A percentile compares a stretch with the other conserved stretches of the same genome.
Conservation (phyloP, 495 filamentous ascomycete species). For the Amorphotheca resinae region DNA sequence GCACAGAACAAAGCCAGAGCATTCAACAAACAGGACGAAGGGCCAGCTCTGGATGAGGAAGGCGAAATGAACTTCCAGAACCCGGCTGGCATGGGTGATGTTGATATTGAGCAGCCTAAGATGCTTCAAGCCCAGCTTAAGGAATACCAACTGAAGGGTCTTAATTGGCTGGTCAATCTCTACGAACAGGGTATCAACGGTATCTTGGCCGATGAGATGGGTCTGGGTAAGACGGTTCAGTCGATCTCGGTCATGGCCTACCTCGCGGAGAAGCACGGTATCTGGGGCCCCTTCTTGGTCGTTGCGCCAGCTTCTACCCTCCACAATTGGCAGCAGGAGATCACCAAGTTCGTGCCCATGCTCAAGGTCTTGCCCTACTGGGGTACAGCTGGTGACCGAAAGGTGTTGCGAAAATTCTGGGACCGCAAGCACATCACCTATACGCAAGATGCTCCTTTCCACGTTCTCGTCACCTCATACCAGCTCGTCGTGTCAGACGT, state of each 20-base stretch:
- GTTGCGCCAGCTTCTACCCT: slow-evolving; percentile 92
- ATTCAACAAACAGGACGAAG: slow-evolving; percentile 63
- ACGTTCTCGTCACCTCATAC: slow-evolving; percentile 93
- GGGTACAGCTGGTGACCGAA: slow-evolving; percentile 89
- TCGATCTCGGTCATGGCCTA: slow-evolving; percentile 99
- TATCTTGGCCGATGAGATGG: slow-evolving; percentile 98
- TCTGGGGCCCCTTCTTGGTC: slow-evolving; percentile 97
- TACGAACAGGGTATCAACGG: slow-evolving; percentile 99
- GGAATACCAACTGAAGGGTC: slow-evolving; percentile 95
- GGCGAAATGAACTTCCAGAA: slow-evolving; percentile 99
- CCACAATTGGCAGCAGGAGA: slow-evolving; percentile 99
- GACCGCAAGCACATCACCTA: slow-evolving; percentile 96
- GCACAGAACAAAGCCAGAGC: slow-evolving; percentile 85
- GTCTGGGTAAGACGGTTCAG: slow-evolving; percentile 96
- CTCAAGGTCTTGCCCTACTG: slow-evolving; percentile 95
- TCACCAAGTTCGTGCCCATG: slow-evolving; percentile 80
- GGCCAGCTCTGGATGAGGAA: slow-evolving; percentile 54
- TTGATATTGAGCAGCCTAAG: slow-evolving; percentile 88
- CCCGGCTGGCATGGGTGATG: slow-evolving; percentile 82
- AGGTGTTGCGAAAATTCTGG: slow-evolving; percentile 97
- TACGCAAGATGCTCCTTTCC: slow-evolving; percentile 81
- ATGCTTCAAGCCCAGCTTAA: slow-evolving; percentile 90
- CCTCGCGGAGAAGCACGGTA: slow-evolving; percentile 89
- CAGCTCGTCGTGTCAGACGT: slow-evolving; percentile 93
- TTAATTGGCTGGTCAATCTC: slow-evolving; percentile 97